Conservation (phyloP, 2,329 filamentous ascomycete species). For the Amesomyces nigricolor region DNA sequence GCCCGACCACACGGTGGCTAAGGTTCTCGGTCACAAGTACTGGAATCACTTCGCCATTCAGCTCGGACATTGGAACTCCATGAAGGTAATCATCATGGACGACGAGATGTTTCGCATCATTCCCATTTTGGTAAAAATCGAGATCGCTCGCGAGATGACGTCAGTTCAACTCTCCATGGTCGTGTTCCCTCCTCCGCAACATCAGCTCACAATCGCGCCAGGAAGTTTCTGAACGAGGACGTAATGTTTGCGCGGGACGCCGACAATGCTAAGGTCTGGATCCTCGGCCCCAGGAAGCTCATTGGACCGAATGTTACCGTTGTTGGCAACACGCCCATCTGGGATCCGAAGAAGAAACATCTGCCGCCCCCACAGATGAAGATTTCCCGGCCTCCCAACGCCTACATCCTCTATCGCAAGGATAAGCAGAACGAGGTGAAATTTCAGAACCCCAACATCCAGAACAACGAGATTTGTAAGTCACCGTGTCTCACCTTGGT, state of each 20-base stretch:
- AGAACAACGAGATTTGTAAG: slow-evolving; percentile 42
- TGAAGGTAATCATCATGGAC: slow-evolving; percentile 19
- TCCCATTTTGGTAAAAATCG: background rate
- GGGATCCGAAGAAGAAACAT: slow-evolving; percentile 18
- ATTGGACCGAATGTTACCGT: slow-evolving; percentile 11
- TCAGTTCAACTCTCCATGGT: slow-evolving; percentile 10
- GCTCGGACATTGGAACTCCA: slow-evolving; percentile 19
- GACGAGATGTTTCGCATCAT: slow-evolving; percentile 12
- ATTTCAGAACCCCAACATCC: slow-evolving; percentile 31
- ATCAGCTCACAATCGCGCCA: slow-evolving; percentile 7
- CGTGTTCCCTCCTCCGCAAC: background rate
- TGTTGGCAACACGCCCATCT: slow-evolving; percentile 7
- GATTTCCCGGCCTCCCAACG: slow-evolving; percentile 38
- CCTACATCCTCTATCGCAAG: slow-evolving; percentile 40
- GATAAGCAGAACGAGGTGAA: slow-evolving; percentile 35
- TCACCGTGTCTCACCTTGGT: slow-evolving; percentile 5
- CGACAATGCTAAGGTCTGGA: slow-evolving; percentile 14
- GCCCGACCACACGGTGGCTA: slow-evolving; percentile 3
- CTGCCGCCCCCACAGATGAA: slow-evolving; percentile 12
- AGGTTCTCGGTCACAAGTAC: slow-evolving; percentile 10
- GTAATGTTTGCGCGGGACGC: slow-evolving; percentile 18
- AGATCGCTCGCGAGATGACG: slow-evolving; percentile 14
- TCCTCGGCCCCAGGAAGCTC: slow-evolving; percentile 16
- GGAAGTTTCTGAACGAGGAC: slow-evolving; percentile 14
- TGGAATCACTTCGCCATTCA: slow-evolving; percentile 20